Base-by-base conservation (phyloP, 2,329 filamentous ascomycete species). In the Fusarium poae region DNA sequence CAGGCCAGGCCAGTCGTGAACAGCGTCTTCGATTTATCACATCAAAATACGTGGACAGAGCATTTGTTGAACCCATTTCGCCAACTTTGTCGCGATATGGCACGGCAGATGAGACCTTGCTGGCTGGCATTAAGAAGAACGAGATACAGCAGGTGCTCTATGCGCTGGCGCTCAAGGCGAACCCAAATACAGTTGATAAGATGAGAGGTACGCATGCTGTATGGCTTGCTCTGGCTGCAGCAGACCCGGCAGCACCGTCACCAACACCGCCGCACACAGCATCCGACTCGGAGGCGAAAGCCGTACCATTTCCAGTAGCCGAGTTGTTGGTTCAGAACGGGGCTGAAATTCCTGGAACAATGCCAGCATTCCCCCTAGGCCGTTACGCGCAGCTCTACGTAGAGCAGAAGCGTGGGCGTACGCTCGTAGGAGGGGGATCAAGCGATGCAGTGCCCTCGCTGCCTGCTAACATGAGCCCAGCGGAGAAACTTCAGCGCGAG, bases 11-110 rank as follows among this genome's bases (percentile, higher is more conserved):
- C 25, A 94, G 90, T 8, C 89, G 96, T 40, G 96, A 99, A 78
- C 93, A 97, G 78, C 89, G 96, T 23, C 84, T 98, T n/a, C 91
- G 88, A 72, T 99, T 97, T 78, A 98, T 99, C 79, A 98, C 93
- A 1, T 86, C 91, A 57, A 99, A 99, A 79, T 99, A 99, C 76
- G 92, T 93, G 50, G 93, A 98, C 34, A 86, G 90, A 63, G 88
- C 89, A 6, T 98, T 88, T 73, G 91, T 99, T 6, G 90, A 94
- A 73, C 89, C 91, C 1, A 90, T 93, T 27, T 92, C 92, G 4
- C 79, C 91, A 5, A 91, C 91, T 0, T 81, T 94, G 43, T 94
- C 93, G 4, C 88, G 91, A 32, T 96, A 92, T 77, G 84, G 85
- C 3, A 93, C 91, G 0, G 84, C 95, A 1, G 94, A 98, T 65